Percentiles rank a stretch among this genome's conserved stretches.
Conservation (phyloP, 2,329 filamentous ascomycete genomes). For the Ceratocystis eucalypticola region DNA sequence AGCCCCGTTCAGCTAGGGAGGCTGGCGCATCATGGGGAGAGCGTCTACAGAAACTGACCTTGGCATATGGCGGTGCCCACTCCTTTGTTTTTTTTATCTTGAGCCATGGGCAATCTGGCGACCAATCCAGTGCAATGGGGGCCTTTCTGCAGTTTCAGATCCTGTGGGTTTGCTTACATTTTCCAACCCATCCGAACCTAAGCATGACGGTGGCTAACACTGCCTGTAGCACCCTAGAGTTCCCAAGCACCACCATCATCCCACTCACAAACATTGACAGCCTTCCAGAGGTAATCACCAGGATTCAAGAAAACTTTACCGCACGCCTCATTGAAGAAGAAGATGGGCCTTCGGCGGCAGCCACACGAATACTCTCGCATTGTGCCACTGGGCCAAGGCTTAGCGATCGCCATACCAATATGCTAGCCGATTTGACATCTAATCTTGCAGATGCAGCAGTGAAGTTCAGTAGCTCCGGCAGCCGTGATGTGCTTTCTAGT, state of each 20-base stretch:
- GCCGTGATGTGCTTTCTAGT: slow-evolving; percentile 22
- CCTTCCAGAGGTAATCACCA: slow-evolving; percentile 29
- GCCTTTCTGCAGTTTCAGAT: slow-evolving; percentile 33
- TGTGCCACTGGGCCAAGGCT: slow-evolving; percentile 25
- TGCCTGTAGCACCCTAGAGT: slow-evolving; percentile 22
- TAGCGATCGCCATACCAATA: slow-evolving; percentile 22
- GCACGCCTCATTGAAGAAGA: slow-evolving; percentile 8
- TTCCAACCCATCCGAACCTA: no score
- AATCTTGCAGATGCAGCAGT: slow-evolving; percentile 24
- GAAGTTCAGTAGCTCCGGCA: slow-evolving; percentile 20
- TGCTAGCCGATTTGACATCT: slow-evolving; percentile 25
- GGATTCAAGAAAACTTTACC: slow-evolving; percentile 26
- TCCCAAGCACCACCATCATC: slow-evolving; percentile 33
- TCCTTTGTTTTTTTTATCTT: slow-evolving; percentile 35
- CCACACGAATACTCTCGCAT: slow-evolving; percentile 20
- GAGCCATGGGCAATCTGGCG: slow-evolving; percentile 21
- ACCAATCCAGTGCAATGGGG: slow-evolving; percentile 23
- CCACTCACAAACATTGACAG: slow-evolving; percentile 29
- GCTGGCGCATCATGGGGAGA: slow-evolving; percentile 20
- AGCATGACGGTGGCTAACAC: slow-evolving; percentile 8
- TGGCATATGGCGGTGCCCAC: slow-evolving; percentile 30
- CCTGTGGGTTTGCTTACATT: slow-evolving; percentile 26
- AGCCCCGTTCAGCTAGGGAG: background rate
- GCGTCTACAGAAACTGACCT: slow-evolving; percentile 31
- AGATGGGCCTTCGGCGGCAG: background rate